Conservation (phyloP, 2,329 filamentous ascomycete species). For the Penicillium sp. region DNA sequence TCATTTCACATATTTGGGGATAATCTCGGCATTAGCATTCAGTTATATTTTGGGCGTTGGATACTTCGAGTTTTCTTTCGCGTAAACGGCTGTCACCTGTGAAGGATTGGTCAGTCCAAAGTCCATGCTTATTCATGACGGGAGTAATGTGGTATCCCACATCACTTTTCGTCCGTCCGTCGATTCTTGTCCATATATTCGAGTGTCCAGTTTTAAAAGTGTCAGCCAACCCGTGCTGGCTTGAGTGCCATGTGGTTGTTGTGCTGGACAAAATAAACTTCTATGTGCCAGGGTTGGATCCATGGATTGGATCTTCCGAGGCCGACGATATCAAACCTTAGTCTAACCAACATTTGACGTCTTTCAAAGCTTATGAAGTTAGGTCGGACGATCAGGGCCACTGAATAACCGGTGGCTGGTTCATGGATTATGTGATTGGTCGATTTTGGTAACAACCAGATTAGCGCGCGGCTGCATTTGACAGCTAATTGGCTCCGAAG, state of each 20-base stretch:
- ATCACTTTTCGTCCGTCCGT: neutral
- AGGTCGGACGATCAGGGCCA: too few species aligned
- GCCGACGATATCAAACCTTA: too few species aligned
- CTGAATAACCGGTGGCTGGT: too few species aligned
- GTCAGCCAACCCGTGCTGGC: too few species aligned
- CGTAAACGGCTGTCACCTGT: neutral
- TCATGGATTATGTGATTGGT: neutral
- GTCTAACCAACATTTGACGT: too few species aligned
- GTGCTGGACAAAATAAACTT: neutral
- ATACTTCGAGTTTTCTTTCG: neutral
- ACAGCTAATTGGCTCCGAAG: neutral
- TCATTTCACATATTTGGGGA: neutral
- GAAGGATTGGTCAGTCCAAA: neutral
- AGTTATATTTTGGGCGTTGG: neutral
- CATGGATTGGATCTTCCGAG: neutral
- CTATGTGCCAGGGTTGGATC: neutral
- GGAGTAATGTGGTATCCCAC: neutral
- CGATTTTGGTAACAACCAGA: neutral
- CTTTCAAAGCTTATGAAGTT: too few species aligned
- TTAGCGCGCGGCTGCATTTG: neutral
- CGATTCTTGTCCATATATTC: neutral
- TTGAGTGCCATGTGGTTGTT: too few species aligned
- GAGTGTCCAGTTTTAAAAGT: neutral
- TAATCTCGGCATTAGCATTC: neutral
- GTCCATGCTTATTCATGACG: neutral